Evolutionary conservation across 1,284 basidiomycete genomes (phyloP).

Genomic region (Pterula multifida): DNA sequence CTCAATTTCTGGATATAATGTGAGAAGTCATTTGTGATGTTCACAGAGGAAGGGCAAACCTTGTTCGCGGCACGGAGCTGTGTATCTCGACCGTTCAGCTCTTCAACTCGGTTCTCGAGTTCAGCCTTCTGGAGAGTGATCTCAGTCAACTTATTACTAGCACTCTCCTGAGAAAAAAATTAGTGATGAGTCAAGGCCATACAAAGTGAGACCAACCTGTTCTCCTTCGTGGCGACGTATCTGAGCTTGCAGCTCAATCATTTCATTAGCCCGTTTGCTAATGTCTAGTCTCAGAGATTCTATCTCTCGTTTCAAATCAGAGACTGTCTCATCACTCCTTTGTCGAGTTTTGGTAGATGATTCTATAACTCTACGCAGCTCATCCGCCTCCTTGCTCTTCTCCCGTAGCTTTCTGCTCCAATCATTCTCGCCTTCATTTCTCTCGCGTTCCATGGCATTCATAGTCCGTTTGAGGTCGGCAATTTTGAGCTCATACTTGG

Average conservation of each 20-base stretch:
- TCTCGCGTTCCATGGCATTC: constrained; percentile 51
- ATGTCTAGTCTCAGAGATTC: constrained; percentile 8
- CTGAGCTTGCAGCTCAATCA: not conserved
- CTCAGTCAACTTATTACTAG: constrained; percentile 20
- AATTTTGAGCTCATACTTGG: constrained; percentile 65
- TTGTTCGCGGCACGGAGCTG: constrained; percentile 66
- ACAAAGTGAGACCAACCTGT: constrained; percentile 36
- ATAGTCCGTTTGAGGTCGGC: constrained; percentile 55
- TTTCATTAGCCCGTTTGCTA: not conserved
- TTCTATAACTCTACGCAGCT: constrained; percentile 48
- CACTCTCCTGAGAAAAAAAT: constrained; percentile 21
- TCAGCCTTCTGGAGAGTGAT: constrained; percentile 28
- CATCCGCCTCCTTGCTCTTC: constrained; percentile 68
- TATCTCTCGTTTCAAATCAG: constrained; percentile 42
- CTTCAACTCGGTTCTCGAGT: constrained; percentile 51
- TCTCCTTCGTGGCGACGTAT: constrained; percentile 34
- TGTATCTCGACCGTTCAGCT: constrained; percentile 48
- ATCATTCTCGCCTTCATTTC: constrained; percentile 70
- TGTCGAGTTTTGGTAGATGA: constrained; percentile 43
- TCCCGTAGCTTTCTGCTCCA: constrained; percentile 74
- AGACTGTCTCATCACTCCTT: constrained; percentile 45
- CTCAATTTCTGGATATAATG: constrained; percentile 53
- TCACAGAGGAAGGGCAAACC: constrained; percentile 22
- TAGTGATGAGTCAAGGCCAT: constrained; percentile 11
- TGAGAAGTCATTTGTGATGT: not conserved